Base-by-base conservation (phyloP, 2,329 filamentous ascomycete genomes). In the Cladosporium velox region DNA sequence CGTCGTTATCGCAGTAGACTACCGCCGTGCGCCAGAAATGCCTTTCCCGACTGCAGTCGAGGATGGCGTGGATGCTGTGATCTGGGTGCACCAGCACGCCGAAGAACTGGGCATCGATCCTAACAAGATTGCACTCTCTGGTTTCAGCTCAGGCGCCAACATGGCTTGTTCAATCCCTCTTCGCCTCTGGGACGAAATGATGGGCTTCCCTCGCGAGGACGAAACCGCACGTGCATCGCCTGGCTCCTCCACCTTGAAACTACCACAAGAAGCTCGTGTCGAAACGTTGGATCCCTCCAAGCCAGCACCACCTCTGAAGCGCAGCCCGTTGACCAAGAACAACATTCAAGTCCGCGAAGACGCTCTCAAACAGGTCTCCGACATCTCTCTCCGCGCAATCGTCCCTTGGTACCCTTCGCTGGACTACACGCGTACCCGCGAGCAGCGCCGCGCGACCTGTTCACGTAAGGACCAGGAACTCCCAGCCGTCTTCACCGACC, bases 21-120 rank as follows among this genome's bases (percentile, higher is more conserved):
- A 89, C 71, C 82, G 87, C 18, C 81, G 84, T 21, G 87, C 87
- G 0, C 87, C 87, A 3, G 86, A 89, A 72, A 77, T 83, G 67
- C 86, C 86, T 0, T 89, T 89, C 70, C 87, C 87, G 1, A 86
- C 84, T 0, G 86, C 87, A 0, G 86, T 89, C 2, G 87, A 89
- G 69, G 87, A 90, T 68, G 86, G 86, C 24, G 86, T 86, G 7
- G 86, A 87, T 66, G 85, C 87, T 1, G 77, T 90, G 24, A 77
- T 88, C 5, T 88, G 86, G 75, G 79, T 89, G 5, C 82, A 85
- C 38, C 76, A 82, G 34, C 79, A 88, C 71, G 85, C 86, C 0
- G 77, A 80, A 4, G 84, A 87, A 61, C 75, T 89, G 35, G 81
- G 83, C 44, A 78, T 90, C 47, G 86, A 89, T 71, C 75, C 82